Conservation (phyloP, 2,329 filamentous ascomycete species). For the Harringtonia lauricola region DNA sequence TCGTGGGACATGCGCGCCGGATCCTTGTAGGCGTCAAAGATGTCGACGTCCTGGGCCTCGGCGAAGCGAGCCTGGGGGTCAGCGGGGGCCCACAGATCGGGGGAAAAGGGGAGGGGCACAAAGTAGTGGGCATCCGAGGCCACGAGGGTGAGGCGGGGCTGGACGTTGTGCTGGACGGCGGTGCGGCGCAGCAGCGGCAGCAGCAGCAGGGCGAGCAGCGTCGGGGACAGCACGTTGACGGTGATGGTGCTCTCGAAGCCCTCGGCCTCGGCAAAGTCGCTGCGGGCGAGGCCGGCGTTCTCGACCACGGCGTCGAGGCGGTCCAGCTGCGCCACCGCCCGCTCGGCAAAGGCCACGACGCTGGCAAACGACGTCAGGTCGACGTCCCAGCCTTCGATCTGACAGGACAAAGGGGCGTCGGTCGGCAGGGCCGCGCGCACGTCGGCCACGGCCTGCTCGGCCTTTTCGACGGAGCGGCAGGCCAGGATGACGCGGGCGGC, state of each 20-base stretch:
- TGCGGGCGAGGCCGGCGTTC: slow-evolving; percentile 25
- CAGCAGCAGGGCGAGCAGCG: slow-evolving; percentile 30
- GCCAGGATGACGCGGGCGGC: slow-evolving; percentile 27
- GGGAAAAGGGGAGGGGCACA: slow-evolving; percentile 7
- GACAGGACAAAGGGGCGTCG: slow-evolving; percentile 6
- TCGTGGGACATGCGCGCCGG: slow-evolving; percentile 16
- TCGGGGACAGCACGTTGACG: slow-evolving; percentile 35
- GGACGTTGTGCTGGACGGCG: slow-evolving; percentile 19
- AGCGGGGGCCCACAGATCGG: too few species aligned
- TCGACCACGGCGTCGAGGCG: slow-evolving; percentile 30
- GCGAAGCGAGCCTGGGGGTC: slow-evolving; percentile 19
- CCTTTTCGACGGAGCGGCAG: slow-evolving; percentile 23
- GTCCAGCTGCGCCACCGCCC: slow-evolving; percentile 18
- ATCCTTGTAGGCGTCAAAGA: slow-evolving; percentile 23
- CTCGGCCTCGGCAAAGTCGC: slow-evolving; percentile 7
- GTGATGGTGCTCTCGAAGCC: slow-evolving; percentile 31
- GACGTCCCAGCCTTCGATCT: slow-evolving; percentile 36
- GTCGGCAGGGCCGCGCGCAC: slow-evolving; percentile 19
- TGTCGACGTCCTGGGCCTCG: slow-evolving; percentile 17
- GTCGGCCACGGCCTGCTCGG: slow-evolving; percentile 24
- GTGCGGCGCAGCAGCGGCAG: slow-evolving; percentile 29
- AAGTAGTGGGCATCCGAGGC: slow-evolving; percentile 25
- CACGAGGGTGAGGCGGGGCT: slow-evolving; percentile 26
- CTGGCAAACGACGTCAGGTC: slow-evolving; percentile 36
- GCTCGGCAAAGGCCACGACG: slow-evolving; percentile 28